A percentile compares a stretch with the other conserved stretches of the same genome.
Evolutionary conservation across 345 rosid genomes (phyloP).

Genomic region (Salix arbutifolia): DNA sequence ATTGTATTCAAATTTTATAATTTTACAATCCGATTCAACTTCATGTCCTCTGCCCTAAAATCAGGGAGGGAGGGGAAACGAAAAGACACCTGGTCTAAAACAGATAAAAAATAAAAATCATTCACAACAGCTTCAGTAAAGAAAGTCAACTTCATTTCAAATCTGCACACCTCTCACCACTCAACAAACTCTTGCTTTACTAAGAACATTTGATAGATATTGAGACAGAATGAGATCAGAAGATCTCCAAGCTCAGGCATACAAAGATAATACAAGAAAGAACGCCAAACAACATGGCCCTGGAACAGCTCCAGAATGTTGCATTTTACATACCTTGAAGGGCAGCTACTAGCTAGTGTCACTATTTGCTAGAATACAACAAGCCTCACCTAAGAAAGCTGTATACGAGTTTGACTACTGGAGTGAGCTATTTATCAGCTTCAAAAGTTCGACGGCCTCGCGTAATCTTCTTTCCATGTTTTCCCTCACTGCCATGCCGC

Average conservation of each 20-base stretch:
- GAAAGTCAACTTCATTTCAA: not conserved
- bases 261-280: not conserved
- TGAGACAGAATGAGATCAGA: not conserved
- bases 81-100: too few species aligned
- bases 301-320: not conserved
- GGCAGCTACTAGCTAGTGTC: too few species aligned
- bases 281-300: not conserved
- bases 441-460: slow-evolving; percentile 55
- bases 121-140: not conserved
- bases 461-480: slow-evolving; percentile 53
- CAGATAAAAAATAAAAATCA: too few species aligned
- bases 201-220: too few species aligned
- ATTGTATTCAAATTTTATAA: too few species aligned
- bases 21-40: not conserved
- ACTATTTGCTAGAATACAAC: too few species aligned
- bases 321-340: not conserved
- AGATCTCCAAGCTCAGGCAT: not conserved
- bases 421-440: slow-evolving; percentile 22
- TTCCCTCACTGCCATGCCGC: slow-evolving; percentile 38
- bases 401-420: not conserved
- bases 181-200: too few species aligned
- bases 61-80: not conserved
- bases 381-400: not conserved
- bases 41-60: not conserved
- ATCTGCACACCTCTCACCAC: not conserved